phyloP scores from a whole-genome alignment of 2,329 filamentous ascomycete species.

The Colletotrichum falcatum region DNA sequence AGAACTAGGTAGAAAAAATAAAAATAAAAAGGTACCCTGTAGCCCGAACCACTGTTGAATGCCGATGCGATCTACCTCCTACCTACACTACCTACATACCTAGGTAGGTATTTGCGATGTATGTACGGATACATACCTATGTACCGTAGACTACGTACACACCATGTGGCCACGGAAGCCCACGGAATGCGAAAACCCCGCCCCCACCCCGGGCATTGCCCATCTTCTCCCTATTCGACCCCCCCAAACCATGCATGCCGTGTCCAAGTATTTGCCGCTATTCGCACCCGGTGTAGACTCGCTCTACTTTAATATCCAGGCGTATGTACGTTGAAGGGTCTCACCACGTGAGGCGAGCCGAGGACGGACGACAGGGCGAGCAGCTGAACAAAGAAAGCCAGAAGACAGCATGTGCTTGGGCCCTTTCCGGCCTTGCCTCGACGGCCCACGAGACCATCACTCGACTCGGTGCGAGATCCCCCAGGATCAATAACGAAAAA shows the following conservation, averaged over 20 bases:
- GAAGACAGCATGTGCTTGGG: slow-evolving; percentile 3
- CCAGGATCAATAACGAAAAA: neutral
- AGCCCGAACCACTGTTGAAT: neutral
- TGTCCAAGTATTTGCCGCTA: neutral
- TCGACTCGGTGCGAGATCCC: neutral
- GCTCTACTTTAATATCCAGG: neutral
- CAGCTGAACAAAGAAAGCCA: neutral
- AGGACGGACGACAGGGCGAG: slow-evolving; percentile 29
- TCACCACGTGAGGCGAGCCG: slow-evolving; percentile 29
- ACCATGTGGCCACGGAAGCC: slow-evolving; percentile 22
- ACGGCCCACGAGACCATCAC: slow-evolving; percentile 11
- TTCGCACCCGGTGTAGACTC: neutral
- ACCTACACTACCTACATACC: too few relatives aligned
- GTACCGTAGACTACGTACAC: neutral
- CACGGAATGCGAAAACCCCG: slow-evolving; percentile 28
- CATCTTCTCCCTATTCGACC: neutral
- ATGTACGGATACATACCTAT: too few relatives aligned
- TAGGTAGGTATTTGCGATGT: too few relatives aligned
- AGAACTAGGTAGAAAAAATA: neutral
- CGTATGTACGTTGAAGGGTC: slow-evolving; percentile 21
- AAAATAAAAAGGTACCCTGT: too few relatives aligned
- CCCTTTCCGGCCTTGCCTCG: slow-evolving; percentile 7
- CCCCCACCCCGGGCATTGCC: slow-evolving; percentile 1
- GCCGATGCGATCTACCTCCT: neutral
- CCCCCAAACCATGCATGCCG: neutral